Evolutionary conservation across 179 eudicot species (phyloP).

Genomic region (Gypsophila paniculata): DNA sequence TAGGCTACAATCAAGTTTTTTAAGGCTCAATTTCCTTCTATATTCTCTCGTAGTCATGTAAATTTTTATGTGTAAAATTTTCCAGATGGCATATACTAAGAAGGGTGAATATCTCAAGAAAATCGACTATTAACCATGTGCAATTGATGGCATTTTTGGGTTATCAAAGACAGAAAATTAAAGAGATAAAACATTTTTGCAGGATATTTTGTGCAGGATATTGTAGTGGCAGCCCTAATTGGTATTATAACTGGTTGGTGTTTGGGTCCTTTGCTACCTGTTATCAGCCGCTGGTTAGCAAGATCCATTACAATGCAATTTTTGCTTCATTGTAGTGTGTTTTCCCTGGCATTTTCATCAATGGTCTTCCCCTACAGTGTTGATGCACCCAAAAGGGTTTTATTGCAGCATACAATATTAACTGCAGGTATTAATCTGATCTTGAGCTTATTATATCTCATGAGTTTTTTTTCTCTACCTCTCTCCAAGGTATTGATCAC

Average conservation of each 20-base stretch:
- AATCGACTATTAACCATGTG: background rate
- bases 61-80: too few species aligned
- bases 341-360: slow-evolving; percentile 80
- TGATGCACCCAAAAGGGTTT: slow-evolving; percentile 87
- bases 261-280: slow-evolving; percentile 83
- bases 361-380: slow-evolving; percentile 79
- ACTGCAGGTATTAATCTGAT: slow-evolving; percentile 57
- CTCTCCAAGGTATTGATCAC: background rate
- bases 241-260: slow-evolving; percentile 83
- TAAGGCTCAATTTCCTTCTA: too few species aligned
- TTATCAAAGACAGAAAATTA: background rate
- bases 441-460: background rate
- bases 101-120: background rate
- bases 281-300: slow-evolving; percentile 74
- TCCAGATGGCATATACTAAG: too few species aligned
- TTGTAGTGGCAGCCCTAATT: slow-evolving; percentile 61
- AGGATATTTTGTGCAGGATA: slow-evolving; percentile 83
- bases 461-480: background rate
- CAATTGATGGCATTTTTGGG: background rate
- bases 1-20: too few species aligned
- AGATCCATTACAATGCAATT: slow-evolving; percentile 59
- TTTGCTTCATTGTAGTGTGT: slow-evolving; percentile 66
- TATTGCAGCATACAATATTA: slow-evolving; percentile 70
- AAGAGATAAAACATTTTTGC: slow-evolving; percentile 28
- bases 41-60: too few species aligned